A percentile compares a stretch with the other conserved stretches of the same genome.
phyloP scores from a whole-genome alignment of 306 rosid species.

The Morella rubra region DNA sequence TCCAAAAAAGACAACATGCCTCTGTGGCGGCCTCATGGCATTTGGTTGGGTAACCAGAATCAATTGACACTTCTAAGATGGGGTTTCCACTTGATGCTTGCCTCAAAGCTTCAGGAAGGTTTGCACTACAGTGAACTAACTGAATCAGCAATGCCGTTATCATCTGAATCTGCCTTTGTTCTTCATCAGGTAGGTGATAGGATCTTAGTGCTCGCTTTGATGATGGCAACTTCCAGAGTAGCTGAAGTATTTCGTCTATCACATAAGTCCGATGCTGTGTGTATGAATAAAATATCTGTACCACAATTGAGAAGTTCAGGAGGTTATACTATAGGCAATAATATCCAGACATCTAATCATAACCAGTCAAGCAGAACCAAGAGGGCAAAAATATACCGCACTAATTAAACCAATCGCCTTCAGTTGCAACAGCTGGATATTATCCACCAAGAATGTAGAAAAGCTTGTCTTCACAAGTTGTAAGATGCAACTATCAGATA shows the following conservation, averaged over 20 bases:
- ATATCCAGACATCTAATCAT: conserved; percentile 21
- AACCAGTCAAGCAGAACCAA: conserved; percentile 16
- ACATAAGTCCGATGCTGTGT: conserved; percentile 83
- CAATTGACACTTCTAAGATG: conserved; percentile 71
- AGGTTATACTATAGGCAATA: neutral
- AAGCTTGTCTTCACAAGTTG: conserved; percentile 91
- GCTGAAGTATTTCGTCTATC: conserved; percentile 88
- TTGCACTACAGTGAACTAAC: conserved; percentile 84
- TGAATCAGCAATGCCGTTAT: conserved; percentile 90
- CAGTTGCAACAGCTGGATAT: conserved; percentile 92
- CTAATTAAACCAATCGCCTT: conserved; percentile 89
- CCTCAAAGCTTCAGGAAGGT: conserved; percentile 86
- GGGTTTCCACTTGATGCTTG: conserved; percentile 62
- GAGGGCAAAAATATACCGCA: conserved; percentile 60
- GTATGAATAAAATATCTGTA: conserved; percentile 89
- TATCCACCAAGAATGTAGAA: conserved; percentile 88
- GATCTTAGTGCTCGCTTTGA: conserved; percentile 90
- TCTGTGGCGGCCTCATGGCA: conserved; percentile 73
- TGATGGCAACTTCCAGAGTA: conserved; percentile 83
- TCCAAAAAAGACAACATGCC: conserved; percentile 87
- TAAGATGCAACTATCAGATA: conserved; percentile 95
- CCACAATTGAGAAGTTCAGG: conserved; percentile 30
- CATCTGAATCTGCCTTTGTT: conserved; percentile 98
- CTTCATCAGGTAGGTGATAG: conserved; percentile 89
- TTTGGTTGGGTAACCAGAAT: conserved; percentile 63